phyloP scores from a whole-genome alignment of 192 early-diverging fungal genomes.

The Funneliformis mosseae region DNA sequence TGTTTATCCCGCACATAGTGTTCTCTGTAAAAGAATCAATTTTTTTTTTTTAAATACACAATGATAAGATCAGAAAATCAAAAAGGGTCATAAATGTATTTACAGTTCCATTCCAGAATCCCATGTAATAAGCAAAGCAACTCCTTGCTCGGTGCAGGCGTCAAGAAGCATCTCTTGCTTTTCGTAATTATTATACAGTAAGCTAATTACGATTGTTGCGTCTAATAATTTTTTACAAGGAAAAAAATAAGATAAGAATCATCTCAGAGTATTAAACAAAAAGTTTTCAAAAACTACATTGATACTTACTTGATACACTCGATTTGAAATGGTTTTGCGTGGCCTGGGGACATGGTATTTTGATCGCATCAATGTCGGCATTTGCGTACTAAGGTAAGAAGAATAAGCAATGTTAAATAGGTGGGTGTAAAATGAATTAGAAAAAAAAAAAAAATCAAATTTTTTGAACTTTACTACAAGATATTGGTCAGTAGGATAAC shows the following conservation, averaged over 20 bases:
- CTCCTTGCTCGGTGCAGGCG: background rate
- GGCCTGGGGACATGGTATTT: background rate
- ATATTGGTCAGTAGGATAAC: background rate
- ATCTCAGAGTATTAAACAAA: background rate
- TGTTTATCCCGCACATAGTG: background rate
- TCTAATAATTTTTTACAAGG: background rate
- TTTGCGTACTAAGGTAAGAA: background rate
- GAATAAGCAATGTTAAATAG: background rate
- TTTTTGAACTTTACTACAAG: background rate
- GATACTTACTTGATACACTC: background rate
- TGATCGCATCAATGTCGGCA: constrained; percentile 3
- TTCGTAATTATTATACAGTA: constrained; percentile 10
- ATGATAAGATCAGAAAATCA: background rate
- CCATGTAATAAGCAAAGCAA: constrained; percentile 13
- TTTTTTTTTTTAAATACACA: background rate
- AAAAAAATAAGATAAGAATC: background rate
- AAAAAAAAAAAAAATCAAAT: background rate
- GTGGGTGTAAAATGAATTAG: background rate
- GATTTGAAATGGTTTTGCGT: background rate
- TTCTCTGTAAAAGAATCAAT: background rate
- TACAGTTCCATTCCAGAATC: constrained; percentile 17
- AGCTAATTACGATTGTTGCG: background rate
- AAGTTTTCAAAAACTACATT: background rate
- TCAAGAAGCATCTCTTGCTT: constrained; percentile 5
- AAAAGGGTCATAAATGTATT: background rate